Conservation (phyloP, 768 basidiomycete genomes). For the Russula sp. region DNA sequence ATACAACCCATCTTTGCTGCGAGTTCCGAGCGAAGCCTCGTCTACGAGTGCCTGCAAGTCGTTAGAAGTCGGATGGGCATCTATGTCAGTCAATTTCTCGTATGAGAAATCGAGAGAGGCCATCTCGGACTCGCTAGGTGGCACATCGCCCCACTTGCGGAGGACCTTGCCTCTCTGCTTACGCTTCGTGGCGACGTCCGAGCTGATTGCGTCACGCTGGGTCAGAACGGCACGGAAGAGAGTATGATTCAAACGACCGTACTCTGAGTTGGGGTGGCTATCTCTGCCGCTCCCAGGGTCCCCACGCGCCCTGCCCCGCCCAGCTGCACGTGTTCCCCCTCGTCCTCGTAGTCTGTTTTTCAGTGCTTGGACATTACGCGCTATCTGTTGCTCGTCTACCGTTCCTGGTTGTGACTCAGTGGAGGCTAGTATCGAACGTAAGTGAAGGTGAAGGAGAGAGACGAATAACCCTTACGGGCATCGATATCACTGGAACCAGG, state of each 20-base stretch:
- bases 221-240: neutral
- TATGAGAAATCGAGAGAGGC: slow-evolving; percentile 83
- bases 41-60: slow-evolving; percentile 62
- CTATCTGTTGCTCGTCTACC: slow-evolving; percentile 83
- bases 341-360: slow-evolving; percentile 78
- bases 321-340: slow-evolving; percentile 50
- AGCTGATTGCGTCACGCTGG: slow-evolving; percentile 31
- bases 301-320: slow-evolving; percentile 35
- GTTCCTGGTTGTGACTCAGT: slow-evolving; percentile 43
- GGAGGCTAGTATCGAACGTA: slow-evolving; percentile 32
- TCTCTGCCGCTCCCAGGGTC: slow-evolving; percentile 52
- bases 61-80: slow-evolving; percentile 28
- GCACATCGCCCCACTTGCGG: slow-evolving; percentile 89
- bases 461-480: slow-evolving; percentile 39
- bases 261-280: slow-evolving; percentile 66
- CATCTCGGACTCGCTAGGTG: slow-evolving; percentile 82
- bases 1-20: slow-evolving; percentile 65
- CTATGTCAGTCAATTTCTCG: slow-evolving; percentile 39
- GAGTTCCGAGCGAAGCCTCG: slow-evolving; percentile 64
- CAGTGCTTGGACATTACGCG: slow-evolving; percentile 84
- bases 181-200: slow-evolving; percentile 42
- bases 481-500: slow-evolving; percentile 54
- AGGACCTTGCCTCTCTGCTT: slow-evolving; percentile 60
- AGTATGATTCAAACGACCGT: slow-evolving; percentile 25
- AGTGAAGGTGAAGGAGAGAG: neutral